Percentiles rank a stretch among this genome's conserved stretches.
Conservation (phyloP, 2,329 filamentous ascomycete species). For the Claviceps arundinis region DNA sequence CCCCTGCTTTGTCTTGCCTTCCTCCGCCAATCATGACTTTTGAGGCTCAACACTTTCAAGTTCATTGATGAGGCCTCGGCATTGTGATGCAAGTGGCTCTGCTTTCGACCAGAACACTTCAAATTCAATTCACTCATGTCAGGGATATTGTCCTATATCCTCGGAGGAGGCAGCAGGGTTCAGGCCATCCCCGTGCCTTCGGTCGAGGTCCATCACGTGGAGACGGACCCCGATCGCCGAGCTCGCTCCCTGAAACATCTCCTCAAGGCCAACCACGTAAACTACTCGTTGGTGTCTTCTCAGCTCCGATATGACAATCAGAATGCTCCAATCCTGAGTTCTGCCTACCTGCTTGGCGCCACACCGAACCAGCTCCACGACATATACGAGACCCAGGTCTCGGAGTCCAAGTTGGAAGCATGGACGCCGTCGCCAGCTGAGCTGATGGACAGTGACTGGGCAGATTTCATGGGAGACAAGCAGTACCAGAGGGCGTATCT, state of each 20-base stretch:
- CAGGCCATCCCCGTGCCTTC: slow-evolving; percentile 45
- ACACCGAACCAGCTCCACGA: slow-evolving; percentile 57
- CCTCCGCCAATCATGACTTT: neutral
- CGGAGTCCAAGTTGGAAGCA: slow-evolving; percentile 61
- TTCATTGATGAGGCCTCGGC: neutral
- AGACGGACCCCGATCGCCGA: slow-evolving; percentile 65
- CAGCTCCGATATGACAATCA: slow-evolving; percentile 69
- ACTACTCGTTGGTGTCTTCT: slow-evolving; percentile 73
- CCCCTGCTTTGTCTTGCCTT: neutral
- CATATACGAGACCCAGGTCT: slow-evolving; percentile 67
- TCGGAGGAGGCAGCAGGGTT: slow-evolving; percentile 13
- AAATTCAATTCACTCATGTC: slow-evolving; percentile 15
- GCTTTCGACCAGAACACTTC: no score
- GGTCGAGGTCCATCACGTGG: slow-evolving; percentile 64
- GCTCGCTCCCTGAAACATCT: slow-evolving; percentile 80
- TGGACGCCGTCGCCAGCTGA: slow-evolving; percentile 82
- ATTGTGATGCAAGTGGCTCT: neutral
- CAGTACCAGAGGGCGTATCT: slow-evolving; percentile 81
- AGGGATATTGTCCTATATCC: slow-evolving; percentile 21
- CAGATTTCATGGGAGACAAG: slow-evolving; percentile 65
- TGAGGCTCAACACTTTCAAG: slow-evolving; percentile 1
- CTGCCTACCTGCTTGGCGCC: slow-evolving; percentile 76
- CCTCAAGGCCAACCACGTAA: slow-evolving; percentile 81
- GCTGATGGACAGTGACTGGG: slow-evolving; percentile 73
- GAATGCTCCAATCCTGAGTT: slow-evolving; percentile 65